Evolutionary conservation across 2,329 filamentous ascomycete species (phyloP), one percentile per base, ranked within the genome.

Genomic region (Cercospora canescens): DNA sequence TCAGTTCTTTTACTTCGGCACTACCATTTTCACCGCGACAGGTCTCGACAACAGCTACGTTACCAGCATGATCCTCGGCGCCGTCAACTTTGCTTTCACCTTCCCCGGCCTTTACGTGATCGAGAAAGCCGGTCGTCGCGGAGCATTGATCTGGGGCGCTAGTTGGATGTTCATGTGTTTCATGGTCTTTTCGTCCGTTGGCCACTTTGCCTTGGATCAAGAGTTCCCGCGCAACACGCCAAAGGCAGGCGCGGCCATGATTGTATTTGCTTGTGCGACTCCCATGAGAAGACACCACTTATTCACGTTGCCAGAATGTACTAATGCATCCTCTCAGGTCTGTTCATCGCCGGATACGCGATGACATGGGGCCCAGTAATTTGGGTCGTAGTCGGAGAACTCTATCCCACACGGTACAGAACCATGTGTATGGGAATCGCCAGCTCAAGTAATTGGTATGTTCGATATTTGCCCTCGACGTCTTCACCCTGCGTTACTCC

Each of bases 291-390:
- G 48, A 89, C 89, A 35, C 75, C 89, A 89, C n/a, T n/a, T n/a
- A n/a, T n/a, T n/a, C n/a, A n/a, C n/a, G n/a, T n/a, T 69, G 81
- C 88, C 0, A 86, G 83, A 1, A 91, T 86, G 1, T 90, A 88
- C 2, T 91, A n/a, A 32, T 9, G 2, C 14, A 32, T 54, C 28
- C 14, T 54, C 14, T 5, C 16, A 32, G 50, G 50, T 72, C 81
- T 91, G 45, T 89, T 89, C 75, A 89, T 89, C 69, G 81, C 88
- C 0, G 87, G 83, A 1, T 91, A 88, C 66, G 88, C 88, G 4
- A 89, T 86, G 1, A 90, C 88, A 1, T 91, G 89, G 89, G 89
- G 88, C 24, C 89, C 89, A 0, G 85, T 88, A 58, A 86, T 91
- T 61, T 93, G 90, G 91, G 69, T 70, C 21, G 65, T 70, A 4